Percentiles rank a stretch among this genome's conserved stretches.
These are phyloP conservation scores for Alloteropsis semialata DNA, from an alignment of 176 grass and related monocot genomes.

Conservation along the genomic window DNA sequence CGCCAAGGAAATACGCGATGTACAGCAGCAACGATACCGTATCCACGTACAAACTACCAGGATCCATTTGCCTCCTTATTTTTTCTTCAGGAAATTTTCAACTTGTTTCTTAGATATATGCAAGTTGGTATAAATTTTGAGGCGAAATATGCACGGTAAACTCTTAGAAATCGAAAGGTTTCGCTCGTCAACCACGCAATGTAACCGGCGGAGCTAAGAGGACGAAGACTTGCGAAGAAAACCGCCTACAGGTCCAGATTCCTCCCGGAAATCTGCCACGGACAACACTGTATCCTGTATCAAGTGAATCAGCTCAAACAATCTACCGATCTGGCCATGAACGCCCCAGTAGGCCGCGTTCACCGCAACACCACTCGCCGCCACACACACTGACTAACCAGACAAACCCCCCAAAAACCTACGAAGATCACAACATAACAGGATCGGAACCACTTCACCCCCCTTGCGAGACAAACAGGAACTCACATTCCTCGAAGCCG, in stretches of 20 bases:
- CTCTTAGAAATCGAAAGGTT: not conserved
- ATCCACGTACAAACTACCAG: not conserved
- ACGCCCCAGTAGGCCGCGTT: not conserved
- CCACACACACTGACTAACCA: not conserved
- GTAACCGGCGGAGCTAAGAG: not conserved
- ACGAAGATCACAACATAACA: not conserved
- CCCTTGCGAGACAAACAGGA: not conserved
- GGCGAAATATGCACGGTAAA: not conserved
- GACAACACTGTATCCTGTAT: not conserved
- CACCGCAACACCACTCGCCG: not conserved
- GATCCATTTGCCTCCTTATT: not conserved
- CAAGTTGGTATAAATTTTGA: not conserved
- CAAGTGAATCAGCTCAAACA: conserved; percentile 1
- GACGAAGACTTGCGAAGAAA: not conserved
- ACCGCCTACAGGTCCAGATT: not conserved
- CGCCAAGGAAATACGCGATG: not conserved
- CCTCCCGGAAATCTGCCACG: not conserved
- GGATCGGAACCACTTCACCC: not conserved
- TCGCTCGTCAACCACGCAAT: conserved; percentile 21
- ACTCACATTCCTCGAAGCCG: conserved; percentile 41
- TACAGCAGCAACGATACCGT: not conserved
- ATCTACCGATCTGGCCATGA: conserved; percentile 30
- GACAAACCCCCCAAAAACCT: not conserved
- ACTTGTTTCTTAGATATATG: not conserved
- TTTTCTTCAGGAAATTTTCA: not conserved